These are phyloP conservation scores for Pelargonium citronellum DNA, from an alignment of 441 rosid species.

Conservation along the genomic window DNA sequence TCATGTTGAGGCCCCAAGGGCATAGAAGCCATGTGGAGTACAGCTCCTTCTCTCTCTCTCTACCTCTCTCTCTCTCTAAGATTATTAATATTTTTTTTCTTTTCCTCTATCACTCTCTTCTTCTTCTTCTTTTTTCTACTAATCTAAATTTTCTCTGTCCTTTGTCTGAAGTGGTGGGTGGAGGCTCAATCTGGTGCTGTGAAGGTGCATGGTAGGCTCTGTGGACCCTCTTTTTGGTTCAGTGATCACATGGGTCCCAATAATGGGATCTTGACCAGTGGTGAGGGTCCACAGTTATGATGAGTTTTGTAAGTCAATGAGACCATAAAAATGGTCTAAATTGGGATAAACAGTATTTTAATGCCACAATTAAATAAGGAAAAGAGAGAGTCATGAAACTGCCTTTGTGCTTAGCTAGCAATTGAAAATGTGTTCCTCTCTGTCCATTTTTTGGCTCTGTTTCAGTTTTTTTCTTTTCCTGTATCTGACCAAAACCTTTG, in stretches of 20 bases:
- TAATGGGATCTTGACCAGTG: slow-evolving; percentile 11
- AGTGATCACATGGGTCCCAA: slow-evolving; percentile 8
- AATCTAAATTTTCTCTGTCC: slow-evolving; percentile 7
- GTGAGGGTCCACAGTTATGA: slow-evolving; percentile 1
- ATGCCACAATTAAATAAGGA: neutral
- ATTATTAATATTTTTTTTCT: slow-evolving; percentile 6
- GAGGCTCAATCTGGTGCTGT: neutral
- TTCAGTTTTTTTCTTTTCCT: neutral
- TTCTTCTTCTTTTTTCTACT: neutral
- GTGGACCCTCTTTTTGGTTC: neutral
- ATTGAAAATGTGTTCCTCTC: neutral
- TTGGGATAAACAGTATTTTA: neutral
- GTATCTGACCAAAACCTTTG: neutral
- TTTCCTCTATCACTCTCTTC: neutral
- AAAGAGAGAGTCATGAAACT: neutral
- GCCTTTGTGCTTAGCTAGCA: neutral
- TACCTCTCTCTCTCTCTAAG: slow-evolving; percentile 11
- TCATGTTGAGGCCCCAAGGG: slow-evolving; percentile 37
- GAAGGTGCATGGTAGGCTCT: neutral
- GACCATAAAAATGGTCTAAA: neutral
- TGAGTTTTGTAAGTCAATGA: slow-evolving; percentile 2
- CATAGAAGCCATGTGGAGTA: slow-evolving; percentile 48
- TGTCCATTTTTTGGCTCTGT: neutral
- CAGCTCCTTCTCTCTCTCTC: slow-evolving; percentile 30
- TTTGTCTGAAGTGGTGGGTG: slow-evolving; percentile 10